Evolutionary conservation across 495 filamentous ascomycete genomes (phyloP), one percentile per base, ranked within the genome.

Genomic region (Penicillium fimorum): DNA sequence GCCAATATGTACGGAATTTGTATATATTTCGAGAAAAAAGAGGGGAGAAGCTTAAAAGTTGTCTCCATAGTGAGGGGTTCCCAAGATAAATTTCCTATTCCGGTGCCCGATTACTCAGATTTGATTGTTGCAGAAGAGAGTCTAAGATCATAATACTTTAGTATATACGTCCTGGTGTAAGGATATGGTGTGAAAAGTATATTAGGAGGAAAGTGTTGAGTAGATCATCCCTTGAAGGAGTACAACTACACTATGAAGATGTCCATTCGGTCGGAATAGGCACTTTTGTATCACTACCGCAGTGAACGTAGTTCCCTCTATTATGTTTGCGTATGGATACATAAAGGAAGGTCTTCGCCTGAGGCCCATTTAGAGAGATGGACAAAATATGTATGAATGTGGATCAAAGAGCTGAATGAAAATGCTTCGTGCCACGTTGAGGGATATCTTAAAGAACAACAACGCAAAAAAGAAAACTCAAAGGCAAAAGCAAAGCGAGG

Each of bases 401-500:
- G n/a, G 35, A 17, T n/a, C 7, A 17, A 38, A 38, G 15, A 9
- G n/a, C 35, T n/a, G 35, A 27, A 46, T 44, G 5, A 8, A 15
- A 5, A 30, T 6, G 32, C 13, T 25, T 22, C 47, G 32, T 50
- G 45, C 13, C 45, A 32, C n/a, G 17, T 32, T 47, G 29, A 27
- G 13, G 52, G 52, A 54, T 54, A 54, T 54, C 52, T 29, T 18
- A 47, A 38, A 52, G 4, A 27, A 27, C 2, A 27, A 27, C 3
- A 4, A 7, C 25, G 37, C 35, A 43, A 20, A 43, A 10, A 5
- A 35, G 12, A 15, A 35, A 35, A 10, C 0, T 7, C 13, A 13
- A 13, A 13, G 5, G 15, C 35, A 17, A 30, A 32, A 47, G n/a
- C 5, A 47, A 47, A 32, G 6, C 2, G 12, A 15, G 12, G 29